Conservation (phyloP, 2,329 filamentous ascomycete genomes). For the Didymella keratinophila region DNA sequence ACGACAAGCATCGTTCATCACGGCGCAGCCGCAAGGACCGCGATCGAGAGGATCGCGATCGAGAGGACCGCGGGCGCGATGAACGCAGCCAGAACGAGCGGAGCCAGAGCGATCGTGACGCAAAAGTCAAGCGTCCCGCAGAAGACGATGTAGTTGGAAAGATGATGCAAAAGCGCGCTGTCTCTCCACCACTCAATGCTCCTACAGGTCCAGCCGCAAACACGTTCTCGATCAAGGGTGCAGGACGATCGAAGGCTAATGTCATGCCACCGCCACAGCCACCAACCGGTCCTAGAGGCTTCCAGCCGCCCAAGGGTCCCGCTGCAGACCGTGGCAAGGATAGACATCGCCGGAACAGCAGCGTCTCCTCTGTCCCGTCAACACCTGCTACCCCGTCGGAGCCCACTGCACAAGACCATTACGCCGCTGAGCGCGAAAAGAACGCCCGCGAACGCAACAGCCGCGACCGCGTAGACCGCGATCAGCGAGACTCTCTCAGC, state of each 20-base stretch:
- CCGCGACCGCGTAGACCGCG: slow-evolving; percentile 38
- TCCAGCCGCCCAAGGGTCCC: slow-evolving; percentile 49
- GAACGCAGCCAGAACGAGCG: slow-evolving; percentile 33
- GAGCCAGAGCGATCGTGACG: slow-evolving; percentile 26
- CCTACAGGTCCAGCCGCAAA: slow-evolving; percentile 52
- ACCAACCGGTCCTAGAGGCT: slow-evolving; percentile 47
- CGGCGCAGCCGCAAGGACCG: slow-evolving; percentile 54
- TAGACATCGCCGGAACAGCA: slow-evolving; percentile 30
- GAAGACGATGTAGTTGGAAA: slow-evolving; percentile 35
- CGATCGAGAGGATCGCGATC: slow-evolving; percentile 52
- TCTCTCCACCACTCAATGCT: slow-evolving; percentile 46
- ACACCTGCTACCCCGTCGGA: slow-evolving; percentile 29
- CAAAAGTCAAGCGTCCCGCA: slow-evolving; percentile 7
- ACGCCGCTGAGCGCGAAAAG: slow-evolving; percentile 71
- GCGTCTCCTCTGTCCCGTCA: slow-evolving; percentile 22
- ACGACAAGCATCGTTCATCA: slow-evolving; percentile 53
- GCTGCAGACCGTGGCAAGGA: slow-evolving; percentile 45
- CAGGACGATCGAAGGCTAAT: slow-evolving; percentile 30
- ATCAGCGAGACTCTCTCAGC: slow-evolving; percentile 14
- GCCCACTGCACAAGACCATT: slow-evolving; percentile 59
- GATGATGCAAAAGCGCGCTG: slow-evolving; percentile 39
- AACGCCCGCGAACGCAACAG: slow-evolving; percentile 45
- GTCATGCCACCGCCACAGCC: slow-evolving; percentile 47
- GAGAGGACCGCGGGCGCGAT: slow-evolving; percentile 50
- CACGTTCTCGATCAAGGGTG: slow-evolving; percentile 56